These are phyloP conservation scores for Sugiyamaella pinicola DNA, from an alignment of 1,139 yeast species.

Conservation along the genomic window DNA sequence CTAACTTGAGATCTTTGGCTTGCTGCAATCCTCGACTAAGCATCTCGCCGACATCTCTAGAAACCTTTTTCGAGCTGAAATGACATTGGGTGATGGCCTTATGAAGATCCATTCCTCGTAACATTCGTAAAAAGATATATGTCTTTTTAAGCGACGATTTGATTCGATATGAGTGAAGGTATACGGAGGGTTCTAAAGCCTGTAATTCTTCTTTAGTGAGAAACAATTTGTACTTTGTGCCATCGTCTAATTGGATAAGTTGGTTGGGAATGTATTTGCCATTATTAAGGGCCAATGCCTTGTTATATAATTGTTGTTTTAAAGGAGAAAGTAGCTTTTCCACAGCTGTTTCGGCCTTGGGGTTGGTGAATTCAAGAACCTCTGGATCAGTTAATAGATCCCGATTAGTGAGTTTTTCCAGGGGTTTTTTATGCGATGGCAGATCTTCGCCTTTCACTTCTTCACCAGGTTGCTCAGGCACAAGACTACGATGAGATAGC, in stretches of 20 bases:
- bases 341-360: constrained; percentile 40
- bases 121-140: constrained; percentile 73
- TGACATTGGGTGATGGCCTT: constrained; percentile 92
- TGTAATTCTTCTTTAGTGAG: constrained; percentile 67
- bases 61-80: constrained; percentile 77
- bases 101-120: constrained; percentile 67
- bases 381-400: constrained; percentile 32
- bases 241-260: constrained; percentile 52
- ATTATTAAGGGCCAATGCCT: constrained; percentile 54
- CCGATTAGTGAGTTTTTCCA: constrained; percentile 24
- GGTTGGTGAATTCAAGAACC: constrained; percentile 29
- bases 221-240: constrained; percentile 56
- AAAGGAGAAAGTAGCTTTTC: constrained; percentile 66
- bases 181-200: constrained; percentile 81
- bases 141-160: constrained; percentile 89
- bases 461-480: constrained; percentile 11
- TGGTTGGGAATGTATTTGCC: constrained; percentile 78
- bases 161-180: constrained; percentile 73
- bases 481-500: constrained; percentile 22
- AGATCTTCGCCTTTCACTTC: constrained; percentile 20
- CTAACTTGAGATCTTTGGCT: constrained; percentile 60
- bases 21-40: constrained; percentile 73
- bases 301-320: constrained; percentile 63
- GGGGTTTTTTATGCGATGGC: constrained; percentile 11
- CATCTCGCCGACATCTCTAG: constrained; percentile 76